phyloP scores from a whole-genome alignment of 1,139 yeast species.

The Geotrichum reessii region DNA sequence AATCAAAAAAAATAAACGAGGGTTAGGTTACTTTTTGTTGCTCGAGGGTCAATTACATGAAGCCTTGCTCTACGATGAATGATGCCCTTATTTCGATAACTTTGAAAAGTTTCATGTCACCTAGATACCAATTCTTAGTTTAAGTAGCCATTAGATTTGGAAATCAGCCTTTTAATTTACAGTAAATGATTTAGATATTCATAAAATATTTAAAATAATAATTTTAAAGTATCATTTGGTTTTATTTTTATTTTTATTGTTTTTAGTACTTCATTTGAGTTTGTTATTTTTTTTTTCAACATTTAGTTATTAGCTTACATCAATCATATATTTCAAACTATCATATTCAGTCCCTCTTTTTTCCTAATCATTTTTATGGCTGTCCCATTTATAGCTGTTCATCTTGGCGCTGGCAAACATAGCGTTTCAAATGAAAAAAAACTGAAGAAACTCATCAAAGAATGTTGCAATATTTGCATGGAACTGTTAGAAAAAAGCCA shows the following conservation, averaged over 20 bases:
- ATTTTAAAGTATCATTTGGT: no score
- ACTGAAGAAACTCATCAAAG: conserved; percentile 24
- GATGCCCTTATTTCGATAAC: no score
- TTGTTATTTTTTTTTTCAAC: background rate
- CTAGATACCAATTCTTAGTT: no score
- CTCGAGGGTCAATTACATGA: no score
- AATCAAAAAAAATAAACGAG: background rate
- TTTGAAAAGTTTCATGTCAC: no score
- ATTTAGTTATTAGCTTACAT: background rate
- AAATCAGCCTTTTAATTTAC: no score
- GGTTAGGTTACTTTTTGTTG: background rate
- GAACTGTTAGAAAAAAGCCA: conserved; percentile 20
- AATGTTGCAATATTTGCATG: conserved; percentile 26
- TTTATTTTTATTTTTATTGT: no score
- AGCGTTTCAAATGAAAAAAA: conserved; percentile 18
- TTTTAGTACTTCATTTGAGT: no score
- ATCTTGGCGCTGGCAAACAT: conserved; percentile 38
- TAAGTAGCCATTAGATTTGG: no score
- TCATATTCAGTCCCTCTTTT: background rate
- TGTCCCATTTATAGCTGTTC: conserved; percentile 29
- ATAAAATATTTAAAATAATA: no score
- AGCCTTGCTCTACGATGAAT: no score
- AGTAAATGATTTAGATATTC: no score
- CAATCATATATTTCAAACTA: background rate
- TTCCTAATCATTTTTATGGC: background rate